Conservation (phyloP, 177 flowering plant species). For the Telopea speciosissima region DNA sequence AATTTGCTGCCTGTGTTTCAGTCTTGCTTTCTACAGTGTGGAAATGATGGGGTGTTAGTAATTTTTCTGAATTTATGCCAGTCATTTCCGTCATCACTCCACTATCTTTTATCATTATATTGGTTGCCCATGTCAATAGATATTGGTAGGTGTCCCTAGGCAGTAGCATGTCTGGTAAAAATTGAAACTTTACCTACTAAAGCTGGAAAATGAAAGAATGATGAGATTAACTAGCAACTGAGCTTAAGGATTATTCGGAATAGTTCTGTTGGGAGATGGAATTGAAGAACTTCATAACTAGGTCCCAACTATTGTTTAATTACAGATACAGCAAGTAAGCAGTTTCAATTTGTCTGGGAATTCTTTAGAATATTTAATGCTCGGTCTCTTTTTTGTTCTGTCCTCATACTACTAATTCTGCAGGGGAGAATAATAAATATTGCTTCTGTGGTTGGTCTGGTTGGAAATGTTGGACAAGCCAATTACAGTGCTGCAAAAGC, state of each 20-base stretch:
- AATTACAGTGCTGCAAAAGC: conserved; percentile 99
- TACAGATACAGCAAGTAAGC: background rate
- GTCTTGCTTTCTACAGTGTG: too few species aligned
- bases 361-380: background rate
- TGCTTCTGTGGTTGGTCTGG: conserved; percentile 90
- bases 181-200: background rate
- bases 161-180: background rate
- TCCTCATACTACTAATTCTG: conserved; percentile 5
- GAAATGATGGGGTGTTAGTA: too few species aligned
- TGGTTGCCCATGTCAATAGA: background rate
- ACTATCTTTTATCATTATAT: too few species aligned
- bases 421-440: conserved; percentile 94
- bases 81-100: too few species aligned
- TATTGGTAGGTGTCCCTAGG: background rate
- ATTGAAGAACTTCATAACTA: background rate
- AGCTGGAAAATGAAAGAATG: background rate
- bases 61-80: too few species aligned
- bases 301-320: background rate
- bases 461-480: conserved; percentile 90
- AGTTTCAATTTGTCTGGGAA: background rate
- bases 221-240: background rate
- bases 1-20: too few species aligned
- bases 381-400: background rate
- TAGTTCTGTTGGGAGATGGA: too few species aligned
- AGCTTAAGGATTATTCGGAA: background rate